Base-by-base conservation (phyloP, 2,329 filamentous ascomycete species). In the Aspergillus jensenii region DNA sequence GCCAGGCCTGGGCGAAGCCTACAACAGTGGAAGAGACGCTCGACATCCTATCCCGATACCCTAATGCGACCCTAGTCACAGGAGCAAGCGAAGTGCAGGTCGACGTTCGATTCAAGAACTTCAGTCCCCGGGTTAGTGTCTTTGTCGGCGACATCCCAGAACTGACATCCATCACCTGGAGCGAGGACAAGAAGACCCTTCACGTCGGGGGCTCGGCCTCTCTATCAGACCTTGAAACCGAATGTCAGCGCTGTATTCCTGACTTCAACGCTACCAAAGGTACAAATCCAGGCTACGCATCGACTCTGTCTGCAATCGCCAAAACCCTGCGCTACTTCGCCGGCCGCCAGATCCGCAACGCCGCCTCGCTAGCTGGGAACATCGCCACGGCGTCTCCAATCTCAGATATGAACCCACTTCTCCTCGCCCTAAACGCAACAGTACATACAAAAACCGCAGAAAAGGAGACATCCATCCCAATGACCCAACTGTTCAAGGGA, bases 31-130 rank as follows among this genome's bases (percentile, higher is more conserved):
- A 89, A 17, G 90, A 96, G 71, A 79, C 96, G 3, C 81, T 96
- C 4, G 87, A 93, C 68, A 93, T 96, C 76, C 95, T 96, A 77
- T 86, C 81, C 60, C 85, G 82, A 91, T 90, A 91, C 65, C 93
- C 93, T 0, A 86, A 87, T 25, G 91, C 93, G 4, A 99, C 98
- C 75, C 87, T 99, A 60, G 96, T 99, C 60, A 93, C 92, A 49
- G 95, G 95, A 60, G 96, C 92, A 72, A 96, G 93, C 2, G 95
- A 99, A 75, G 98, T 93, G 0, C 95, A 98, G 75, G 98, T 99
- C 59, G 95, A 99, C 76, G 90, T 96, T 78, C 97, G 96, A 76
- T 98, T 99, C 84, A 98, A 98, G 78, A 91, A 89, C 67, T 98
- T 98, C 71, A 88, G 89, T 4, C 87, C 90, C 1, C 97, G 93